Evolutionary conservation across 1,284 basidiomycete genomes (phyloP).

Genomic region (Heterobasidion parviporum): DNA sequence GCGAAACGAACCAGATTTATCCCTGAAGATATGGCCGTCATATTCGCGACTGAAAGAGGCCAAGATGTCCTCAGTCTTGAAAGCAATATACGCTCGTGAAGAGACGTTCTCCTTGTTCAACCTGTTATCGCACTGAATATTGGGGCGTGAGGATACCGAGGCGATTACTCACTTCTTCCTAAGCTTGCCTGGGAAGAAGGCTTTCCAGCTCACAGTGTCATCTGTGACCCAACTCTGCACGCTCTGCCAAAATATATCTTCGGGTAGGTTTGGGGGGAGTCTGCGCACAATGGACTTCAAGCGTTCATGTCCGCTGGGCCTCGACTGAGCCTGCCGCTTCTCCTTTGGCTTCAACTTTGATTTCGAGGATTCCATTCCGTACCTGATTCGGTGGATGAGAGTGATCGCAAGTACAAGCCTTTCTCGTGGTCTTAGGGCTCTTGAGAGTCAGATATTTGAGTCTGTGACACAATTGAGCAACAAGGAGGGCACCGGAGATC

Average conservation of each 20-base stretch:
- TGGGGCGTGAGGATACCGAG: not conserved
- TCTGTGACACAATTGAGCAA: too few relatives aligned
- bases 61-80: slow-evolving; percentile 68
- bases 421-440: too few relatives aligned
- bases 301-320: slow-evolving; percentile 33
- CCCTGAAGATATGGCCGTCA: slow-evolving; percentile 87
- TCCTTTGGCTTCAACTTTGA: not conserved
- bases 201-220: slow-evolving; percentile 62
- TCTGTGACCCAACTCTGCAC: slow-evolving; percentile 80
- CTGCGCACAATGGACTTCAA: slow-evolving; percentile 87
- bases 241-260: slow-evolving; percentile 89
- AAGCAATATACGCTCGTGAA: slow-evolving; percentile 90
- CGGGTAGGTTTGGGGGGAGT: slow-evolving; percentile 88
- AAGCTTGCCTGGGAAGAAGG: slow-evolving; percentile 61
- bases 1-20: slow-evolving; percentile 72
- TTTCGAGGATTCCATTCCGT: not conserved
- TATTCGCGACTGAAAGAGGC: slow-evolving; percentile 78
- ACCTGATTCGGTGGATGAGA: too few relatives aligned
- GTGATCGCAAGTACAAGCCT: not conserved
- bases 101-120: slow-evolving; percentile 74
- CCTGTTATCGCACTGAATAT: slow-evolving; percentile 23
- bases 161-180: slow-evolving; percentile 53
- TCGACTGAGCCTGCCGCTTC: not conserved
- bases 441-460: too few relatives aligned
- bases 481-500: too few relatives aligned